Evolutionary conservation across 768 basidiomycete genomes (phyloP), one percentile per base, ranked within the genome.

Genomic region (Serpula lacrymans): DNA sequence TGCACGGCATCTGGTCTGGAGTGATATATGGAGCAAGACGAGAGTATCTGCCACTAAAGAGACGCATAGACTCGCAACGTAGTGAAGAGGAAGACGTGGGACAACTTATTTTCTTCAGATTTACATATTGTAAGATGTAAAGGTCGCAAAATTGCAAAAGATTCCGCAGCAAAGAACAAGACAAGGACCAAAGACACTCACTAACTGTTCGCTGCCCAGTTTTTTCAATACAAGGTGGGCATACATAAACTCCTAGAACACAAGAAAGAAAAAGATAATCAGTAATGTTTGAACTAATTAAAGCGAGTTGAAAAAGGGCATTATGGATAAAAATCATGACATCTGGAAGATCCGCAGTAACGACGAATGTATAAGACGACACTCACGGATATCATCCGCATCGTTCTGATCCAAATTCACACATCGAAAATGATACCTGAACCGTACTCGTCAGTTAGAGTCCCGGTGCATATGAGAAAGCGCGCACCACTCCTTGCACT

Each of bases 361-460:
- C 7, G 37, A 14, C 38, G 7, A 5, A 21, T 12, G 26, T 30
- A 37, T 35, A 43, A 43, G 35, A 37, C 12, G 33, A 22, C 42
- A 77, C 87, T 70, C 60, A 88, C 87, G 77, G 59, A 92, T 84
- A 57, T 87, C 82, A 53, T 81, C 81, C 7, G 88, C 88, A 49
- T 82, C 73, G 37, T 71, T 64, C 49, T 78, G 75, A 42, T 59
- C 70, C 34, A 91, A 59, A 43, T 75, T 65, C 8, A 90, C 71
- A 62, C 89, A 92, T n/a, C 64, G 62, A 51, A 91, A 91, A 60
- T 92, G 89, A 61, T 80, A 89, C 89, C 89, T 92, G 38, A 5
- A n/a, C 37, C n/a, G n/a, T 8, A 24, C 20, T n/a, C 7, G 27
- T 37, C 41, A 43, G 24, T 25, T 20, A 13, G 26, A 6, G 31